Base-by-base conservation (phyloP, 306 rosid species). In the Oemleria cerasiformis region DNA sequence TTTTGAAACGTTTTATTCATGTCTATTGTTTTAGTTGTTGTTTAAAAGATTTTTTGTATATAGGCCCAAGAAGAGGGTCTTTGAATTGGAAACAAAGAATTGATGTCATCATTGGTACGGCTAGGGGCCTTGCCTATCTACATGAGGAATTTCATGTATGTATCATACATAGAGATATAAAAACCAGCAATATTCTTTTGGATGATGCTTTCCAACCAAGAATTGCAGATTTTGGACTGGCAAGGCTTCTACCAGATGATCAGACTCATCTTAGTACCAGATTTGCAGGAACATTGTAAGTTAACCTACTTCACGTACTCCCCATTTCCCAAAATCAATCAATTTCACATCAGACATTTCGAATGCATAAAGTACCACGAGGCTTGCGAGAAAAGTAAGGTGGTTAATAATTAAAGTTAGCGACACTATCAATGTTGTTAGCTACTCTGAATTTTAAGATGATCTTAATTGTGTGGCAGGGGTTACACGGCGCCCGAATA, bases 401-500 rank as follows among this genome's bases (percentile, higher is more conserved):
- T n/a, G n/a, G n/a, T n/a, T n/a, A n/a, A n/a, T n/a, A n/a, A n/a
- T n/a, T n/a, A n/a, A n/a, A n/a, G n/a, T n/a, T n/a, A 9, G 36
- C 0, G 25, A 20, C 60, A 19, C 8, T 2, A 20, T 15, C 7
- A 66, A 30, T 34, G n/a, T n/a, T n/a, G n/a, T n/a, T n/a, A n/a
- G n/a, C n/a, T n/a, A n/a, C n/a, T n/a, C n/a, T n/a, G n/a, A n/a
- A n/a, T n/a, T n/a, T n/a, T n/a, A n/a, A n/a, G n/a, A n/a, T n/a
- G n/a, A n/a, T 16, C 23, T 30, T 48, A 16, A 16, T 30, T 67
- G 59, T 47, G 57, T 34, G 71, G 4, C 41, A 87, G 91, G 77
- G 96, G 92, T 67, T 90, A 87, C 73, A 85, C 84, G 17, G 92
- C 96, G 60, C 91, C 96, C 2, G 96, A 90, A 60, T 90, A 87